These are phyloP conservation scores for Trichophyton verrucosum DNA, from an alignment of 2,329 filamentous ascomycete species.

Conservation along the genomic window DNA sequence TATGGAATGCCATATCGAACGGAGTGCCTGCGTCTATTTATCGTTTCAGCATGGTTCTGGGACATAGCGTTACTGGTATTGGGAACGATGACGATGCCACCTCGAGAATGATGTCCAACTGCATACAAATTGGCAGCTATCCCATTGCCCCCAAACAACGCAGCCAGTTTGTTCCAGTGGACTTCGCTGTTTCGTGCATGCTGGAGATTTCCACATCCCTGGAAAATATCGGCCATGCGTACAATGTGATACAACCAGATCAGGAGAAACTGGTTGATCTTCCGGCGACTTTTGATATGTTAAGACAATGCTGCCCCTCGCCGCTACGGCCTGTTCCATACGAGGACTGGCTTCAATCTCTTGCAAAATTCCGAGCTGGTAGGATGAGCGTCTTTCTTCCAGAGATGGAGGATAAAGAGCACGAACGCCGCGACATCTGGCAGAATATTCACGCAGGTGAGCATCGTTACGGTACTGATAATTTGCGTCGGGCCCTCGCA, in stretches of 20 bases:
- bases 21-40: background rate
- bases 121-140: background rate
- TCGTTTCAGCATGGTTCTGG: background rate
- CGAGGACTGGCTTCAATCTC: background rate
- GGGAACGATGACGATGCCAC: background rate
- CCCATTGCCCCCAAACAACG: background rate
- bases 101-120: background rate
- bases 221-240: slow-evolving; percentile 13
- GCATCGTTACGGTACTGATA: background rate
- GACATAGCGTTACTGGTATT: background rate
- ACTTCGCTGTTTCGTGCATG: slow-evolving; percentile 16
- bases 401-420: background rate
- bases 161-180: slow-evolving; percentile 3
- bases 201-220: slow-evolving; percentile 15
- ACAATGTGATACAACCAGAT: slow-evolving; percentile 14
- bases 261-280: background rate
- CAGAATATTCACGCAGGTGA: background rate
- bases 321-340: background rate
- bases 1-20: background rate
- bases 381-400: background rate
- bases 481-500: background rate
- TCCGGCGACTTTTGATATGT: background rate
- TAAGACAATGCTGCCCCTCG: background rate
- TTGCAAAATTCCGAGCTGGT: background rate
- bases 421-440: background rate